Evolutionary conservation across 2,329 filamentous ascomycete species (phyloP), one percentile per base, ranked within the genome.

Genomic region (Ceratocystis colombiana): DNA sequence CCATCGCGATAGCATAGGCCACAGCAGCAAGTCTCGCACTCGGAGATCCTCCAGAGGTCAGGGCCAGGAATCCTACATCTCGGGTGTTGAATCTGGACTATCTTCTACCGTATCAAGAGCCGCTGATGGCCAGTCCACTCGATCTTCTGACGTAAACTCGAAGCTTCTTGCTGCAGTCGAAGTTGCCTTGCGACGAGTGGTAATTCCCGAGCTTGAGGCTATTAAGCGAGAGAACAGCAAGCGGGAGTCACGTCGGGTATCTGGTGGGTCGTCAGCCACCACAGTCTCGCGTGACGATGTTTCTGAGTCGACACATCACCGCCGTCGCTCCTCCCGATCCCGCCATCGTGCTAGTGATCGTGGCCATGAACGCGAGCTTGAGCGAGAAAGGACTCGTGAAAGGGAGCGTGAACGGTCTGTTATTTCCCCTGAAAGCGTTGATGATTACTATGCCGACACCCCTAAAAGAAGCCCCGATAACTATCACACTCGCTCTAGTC

Each of bases 141-240:
- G 77, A 28, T 84, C 82, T 33, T 84, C 82, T 65, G 76, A 77
- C 28, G 89, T 90, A 76, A 96, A 96, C 72, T 92, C 92, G 0
- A 94, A 90, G 73, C 78, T 96, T 1, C 81, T 96, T 1, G 89
- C 94, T 72, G 94, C 91, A 0, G 92, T 96, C 2, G 92, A 96
- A 76, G 91, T 96, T 76, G 91, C 91, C 15, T 96, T 96, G 72
- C 87, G 90, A 69, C 84, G 91, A 62, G 80, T 96, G 62, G 96
- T 96, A 64, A 77, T 99, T 2, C 94, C 94, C 0, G 93, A 99
- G 75, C 80, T 99, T 57, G 93, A 90, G 71, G 90, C 91, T 8
- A 79, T 99, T 65, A 96, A 96, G 75, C 86, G 92, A 71, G 91
- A 96, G 72, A 89, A 93, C 74, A 92, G 89, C 74, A 87, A 88